These are phyloP conservation scores for Tricharina praecox DNA, from an alignment of 495 filamentous ascomycete species.

Conservation along the genomic window DNA sequence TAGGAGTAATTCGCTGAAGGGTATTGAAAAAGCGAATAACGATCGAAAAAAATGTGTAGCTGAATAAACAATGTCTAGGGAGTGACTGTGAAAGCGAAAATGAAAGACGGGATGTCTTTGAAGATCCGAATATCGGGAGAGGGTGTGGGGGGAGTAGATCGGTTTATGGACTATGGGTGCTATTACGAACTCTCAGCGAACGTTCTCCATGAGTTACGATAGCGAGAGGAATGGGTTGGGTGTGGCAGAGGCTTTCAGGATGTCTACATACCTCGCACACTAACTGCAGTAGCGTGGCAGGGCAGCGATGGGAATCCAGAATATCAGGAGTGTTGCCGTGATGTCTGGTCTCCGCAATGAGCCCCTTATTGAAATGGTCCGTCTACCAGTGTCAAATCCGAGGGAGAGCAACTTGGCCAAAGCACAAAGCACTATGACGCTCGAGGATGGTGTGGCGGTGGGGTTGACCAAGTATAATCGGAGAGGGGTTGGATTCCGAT, in stretches of 20 bases:
- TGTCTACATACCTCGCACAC: conserved; percentile 1
- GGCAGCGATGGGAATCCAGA: neutral
- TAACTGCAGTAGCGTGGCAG: neutral
- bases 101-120: conserved; percentile 2
- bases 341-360: neutral
- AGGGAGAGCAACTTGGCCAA: conserved; percentile 1
- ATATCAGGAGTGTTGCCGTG: neutral
- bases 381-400: conserved; percentile 3
- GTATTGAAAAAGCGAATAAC: conserved; percentile 23
- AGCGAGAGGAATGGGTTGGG: neutral
- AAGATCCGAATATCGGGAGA: neutral
- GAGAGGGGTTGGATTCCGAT: neutral
- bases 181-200: conserved; percentile 1
- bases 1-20: conserved; percentile 22
- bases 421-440: conserved; percentile 4
- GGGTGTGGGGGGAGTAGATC: neutral
- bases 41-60: conserved; percentile 22
- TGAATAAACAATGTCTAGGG: conserved; percentile 14
- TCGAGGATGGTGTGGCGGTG: neutral
- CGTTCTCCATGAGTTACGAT: neutral
- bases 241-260: neutral
- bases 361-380: neutral
- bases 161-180: neutral
- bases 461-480: neutral
- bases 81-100: conserved; percentile 14